Percentiles rank a stretch among this genome's conserved stretches.
These are phyloP conservation scores for Tetrahymena borealis DNA, from an alignment of 73 alveolate species.

Conservation along the genomic window DNA sequence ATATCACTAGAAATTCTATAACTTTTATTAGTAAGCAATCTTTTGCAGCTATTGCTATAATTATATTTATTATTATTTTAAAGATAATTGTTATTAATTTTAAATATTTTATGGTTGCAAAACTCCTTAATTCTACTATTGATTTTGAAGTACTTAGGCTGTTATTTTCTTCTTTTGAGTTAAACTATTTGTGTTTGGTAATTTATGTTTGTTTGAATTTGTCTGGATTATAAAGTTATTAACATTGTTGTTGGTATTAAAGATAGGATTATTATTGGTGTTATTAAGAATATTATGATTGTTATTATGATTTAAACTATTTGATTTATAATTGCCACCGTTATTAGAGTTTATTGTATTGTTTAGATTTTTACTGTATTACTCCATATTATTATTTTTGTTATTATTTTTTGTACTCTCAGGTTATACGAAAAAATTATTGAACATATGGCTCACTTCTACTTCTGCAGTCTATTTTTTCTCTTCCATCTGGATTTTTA, in stretches of 20 bases:
- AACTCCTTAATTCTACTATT: not conserved
- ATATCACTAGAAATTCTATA: not conserved
- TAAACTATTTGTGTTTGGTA: not conserved
- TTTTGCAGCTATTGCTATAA: not conserved
- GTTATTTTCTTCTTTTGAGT: not conserved
- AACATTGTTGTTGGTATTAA: not conserved
- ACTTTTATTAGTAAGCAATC: not conserved
- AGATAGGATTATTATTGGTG: too few species aligned
- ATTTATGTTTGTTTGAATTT: not conserved
- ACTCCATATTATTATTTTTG: not conserved
- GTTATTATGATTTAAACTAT: not conserved
- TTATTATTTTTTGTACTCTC: not conserved
- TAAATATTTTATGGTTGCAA: not conserved
- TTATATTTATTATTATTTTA: not conserved
- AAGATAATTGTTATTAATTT: not conserved
- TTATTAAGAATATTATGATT: too few species aligned
- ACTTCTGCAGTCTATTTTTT: constrained; percentile 1
- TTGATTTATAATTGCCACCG: not conserved
- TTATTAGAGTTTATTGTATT: not conserved
- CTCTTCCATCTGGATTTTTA: not conserved
- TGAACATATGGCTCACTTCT: not conserved
- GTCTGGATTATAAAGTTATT: not conserved
- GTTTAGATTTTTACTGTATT: not conserved
- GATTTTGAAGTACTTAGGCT: not conserved
- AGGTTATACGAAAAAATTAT: not conserved